Base-by-base conservation (phyloP, 1,284 basidiomycete species). In the Cystobasidiaceae sp. region DNA sequence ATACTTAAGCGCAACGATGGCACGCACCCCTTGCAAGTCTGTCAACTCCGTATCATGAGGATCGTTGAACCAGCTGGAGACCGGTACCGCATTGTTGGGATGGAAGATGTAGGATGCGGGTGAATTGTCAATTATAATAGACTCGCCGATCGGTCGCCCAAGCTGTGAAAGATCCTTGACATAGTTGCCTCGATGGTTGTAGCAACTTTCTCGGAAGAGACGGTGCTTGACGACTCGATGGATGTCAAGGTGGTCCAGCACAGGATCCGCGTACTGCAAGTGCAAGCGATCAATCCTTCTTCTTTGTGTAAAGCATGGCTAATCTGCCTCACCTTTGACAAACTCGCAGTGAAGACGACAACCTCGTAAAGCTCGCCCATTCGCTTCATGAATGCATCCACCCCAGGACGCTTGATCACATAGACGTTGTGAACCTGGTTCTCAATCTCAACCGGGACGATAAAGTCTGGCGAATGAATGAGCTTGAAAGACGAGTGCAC, bases 51-150 rank as follows among this genome's bases (percentile, higher is more conserved):
- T 96, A 77, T 97, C 94, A 74, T 96, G 93, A 43, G 78, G 78
- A 68, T 79, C 78, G 78, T 97, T 97, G 82, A 98, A 98, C 96
- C 94, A 98, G 66, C 91, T 94, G 52, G 93, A 97, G 62, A 99
- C 93, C 8, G 94, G 94, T 5, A 97, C 94, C 44, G 96, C 96
- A 75, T 97, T 98, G 79, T 96, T 96, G 17, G 93, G 93, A 75
- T 99, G 94, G 83, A 99, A 99, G 72, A 98, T 94, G 79, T 98
- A 99, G 7, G 91, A 96, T 13, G 96, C 94, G 11, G 94, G 94
- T 41, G 93, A 97, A 79, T 98, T 99, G 81, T 98, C 94, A 71
- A 99, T 85, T 79, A 98, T 98, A 75, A 98, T 97, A 68, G 89
- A 90, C 74, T 94, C 91, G 41, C 84, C 83, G 71, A 97, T 91